Percentiles rank a stretch among this genome's conserved stretches.
These are phyloP conservation scores for Ballota nigra DNA, from an alignment of 257 asterid genomes.

Conservation along the genomic window DNA sequence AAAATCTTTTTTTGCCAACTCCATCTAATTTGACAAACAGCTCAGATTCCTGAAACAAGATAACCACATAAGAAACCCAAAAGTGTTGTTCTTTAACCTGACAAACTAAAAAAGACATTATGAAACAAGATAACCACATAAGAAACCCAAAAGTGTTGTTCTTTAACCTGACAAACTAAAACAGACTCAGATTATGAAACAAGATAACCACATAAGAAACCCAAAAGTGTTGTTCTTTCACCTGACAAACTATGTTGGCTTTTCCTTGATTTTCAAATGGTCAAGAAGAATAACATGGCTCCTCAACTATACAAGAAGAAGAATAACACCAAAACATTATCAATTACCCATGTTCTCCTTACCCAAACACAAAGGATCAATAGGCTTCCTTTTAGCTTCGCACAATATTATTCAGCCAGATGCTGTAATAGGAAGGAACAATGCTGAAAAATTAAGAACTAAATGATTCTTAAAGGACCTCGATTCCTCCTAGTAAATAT, in stretches of 20 bases:
- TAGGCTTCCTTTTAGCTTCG: conserved; percentile 7
- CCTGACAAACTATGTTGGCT: neutral
- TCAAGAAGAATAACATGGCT: conserved; percentile 7
- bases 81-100: neutral
- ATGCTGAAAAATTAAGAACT: neutral
- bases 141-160: no score
- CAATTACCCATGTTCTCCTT: neutral
- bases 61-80: conserved; percentile 14
- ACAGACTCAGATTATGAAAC: conserved; percentile 34
- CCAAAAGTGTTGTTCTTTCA: no score
- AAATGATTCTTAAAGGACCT: neutral
- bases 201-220: conserved; percentile 15
- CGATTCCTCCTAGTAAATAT: neutral
- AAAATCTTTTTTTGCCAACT: conserved; percentile 48
- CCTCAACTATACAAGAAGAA: neutral
- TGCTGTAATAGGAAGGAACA: conserved; percentile 2
- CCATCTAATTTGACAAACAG: conserved; percentile 45
- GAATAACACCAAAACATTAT: neutral
- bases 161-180: conserved; percentile 10
- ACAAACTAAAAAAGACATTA: conserved; percentile 19
- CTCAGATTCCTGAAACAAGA: conserved; percentile 31
- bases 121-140: conserved; percentile 21
- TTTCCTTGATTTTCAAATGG: neutral
- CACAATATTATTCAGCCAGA: conserved; percentile 12
- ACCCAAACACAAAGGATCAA: neutral